Base-by-base conservation (phyloP, 495 filamentous ascomycete species). In the Chlorociboria aeruginascens region DNA sequence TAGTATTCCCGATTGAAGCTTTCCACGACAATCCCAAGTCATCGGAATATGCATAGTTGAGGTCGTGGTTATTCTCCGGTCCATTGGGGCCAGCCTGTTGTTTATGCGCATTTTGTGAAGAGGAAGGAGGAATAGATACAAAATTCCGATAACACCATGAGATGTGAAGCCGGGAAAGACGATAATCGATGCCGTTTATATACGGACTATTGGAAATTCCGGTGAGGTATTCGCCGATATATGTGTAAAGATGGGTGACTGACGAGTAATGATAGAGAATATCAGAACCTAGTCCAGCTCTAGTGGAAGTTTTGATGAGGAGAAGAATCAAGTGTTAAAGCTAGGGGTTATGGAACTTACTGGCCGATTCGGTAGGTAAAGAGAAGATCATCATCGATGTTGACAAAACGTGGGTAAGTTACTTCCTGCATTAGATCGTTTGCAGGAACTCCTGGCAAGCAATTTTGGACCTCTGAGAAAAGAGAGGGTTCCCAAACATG, bases 131-230 rank as follows among this genome's bases (percentile, higher is more conserved):
- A 29, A 50, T 28, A 6, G 31, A 32, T 32, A 54, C 25, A 41
- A 46, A 51, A 32, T 51, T 52, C 1, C 53, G 44, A 17, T 56
- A 56, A 20, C 53, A 56, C 53, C 53, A 56, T 2, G 53, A 56
- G 20, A 52, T 34, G 14, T 61, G 57, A 25, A 64, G 43, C 7
- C 53, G 49, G 29, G 46, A 41, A 20, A 48, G 9, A 40, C 42
- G 49, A 43, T 56, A 63, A 43, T 58, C 54, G 17, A 63, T 51
- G 1, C 56, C 61, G 47, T 65, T 65, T 12, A 64, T 62, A 39
- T 65, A 65, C n/a, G 62, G 59, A 33, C 55, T 65, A 41, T 64
- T 65, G 16, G 57, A 50, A 10, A 37, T 48, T 17, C 61, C 62
- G 31, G 54, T 59, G 43, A 64, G 61, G 32, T 64, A 56, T 29